Evolutionary conservation across 495 filamentous ascomycete genomes (phyloP), one percentile per base, ranked within the genome.

Genomic region (Penicillium ucsense): DNA sequence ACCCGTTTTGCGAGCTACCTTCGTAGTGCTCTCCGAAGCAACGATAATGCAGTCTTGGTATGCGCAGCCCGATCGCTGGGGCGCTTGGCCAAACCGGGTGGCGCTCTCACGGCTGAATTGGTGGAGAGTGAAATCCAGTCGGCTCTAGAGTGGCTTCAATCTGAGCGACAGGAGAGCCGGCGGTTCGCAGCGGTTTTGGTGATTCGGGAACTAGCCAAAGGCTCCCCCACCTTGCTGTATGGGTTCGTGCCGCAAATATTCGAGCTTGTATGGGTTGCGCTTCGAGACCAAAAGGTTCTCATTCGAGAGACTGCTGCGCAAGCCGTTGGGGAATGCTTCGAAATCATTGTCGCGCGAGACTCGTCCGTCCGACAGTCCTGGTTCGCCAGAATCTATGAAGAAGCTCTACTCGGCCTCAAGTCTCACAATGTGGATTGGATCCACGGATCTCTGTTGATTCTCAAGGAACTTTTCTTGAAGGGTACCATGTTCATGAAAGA

Each of bases 401-500:
- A 95, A 61, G 84, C 87, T 6, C 68, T 85, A 42, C 68, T 75
- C 43, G 89, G 90, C 11, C 79, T 99, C 56, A 84, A 84, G 60
- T 77, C 80, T 31, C 82, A 78, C 49, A 88, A 86, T 32, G 73
- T 87, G 38, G 92, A 99, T 57, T 81, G 78, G 51, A 83, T 91
- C 33, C 92, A 99, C 63, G 94, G 89, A 31, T 95, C 89, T 8
- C 77, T 99, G 35, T 75, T 99, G 12, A 86, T 90, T 2, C 73
- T 96, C 53, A 89, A 88, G 61, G 91, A 96, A 62, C 76, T 99
- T 29, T 80, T 97, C 10, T 74, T 87, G 50, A 88, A 92, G 54
- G 91, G 92, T 28, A 89, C 89, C 49, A 99, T 97, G 92, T 99
- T 94, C 68, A 96, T 99, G 92, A 84, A 92, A 42, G 86, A 86